Evolutionary conservation across 257 asterid genomes (phyloP).

Genomic region (Nyctanthes arbortristis): DNA sequence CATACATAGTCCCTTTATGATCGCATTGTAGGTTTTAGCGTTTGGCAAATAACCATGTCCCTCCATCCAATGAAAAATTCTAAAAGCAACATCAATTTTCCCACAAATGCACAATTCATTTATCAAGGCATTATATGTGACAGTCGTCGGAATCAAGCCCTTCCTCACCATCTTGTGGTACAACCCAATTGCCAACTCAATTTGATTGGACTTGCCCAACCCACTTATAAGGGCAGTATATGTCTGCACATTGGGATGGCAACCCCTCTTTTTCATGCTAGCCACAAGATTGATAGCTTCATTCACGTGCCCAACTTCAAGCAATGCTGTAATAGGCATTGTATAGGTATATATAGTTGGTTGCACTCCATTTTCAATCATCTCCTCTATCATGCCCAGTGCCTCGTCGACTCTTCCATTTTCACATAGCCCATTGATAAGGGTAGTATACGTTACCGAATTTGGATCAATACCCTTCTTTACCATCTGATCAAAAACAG

Average conservation of each 20-base stretch:
- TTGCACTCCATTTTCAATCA: conserved; percentile 60
- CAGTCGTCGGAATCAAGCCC: conserved; percentile 68
- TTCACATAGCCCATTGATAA: conserved; percentile 78
- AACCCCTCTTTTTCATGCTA: conserved; percentile 67
- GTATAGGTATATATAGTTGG: conserved; percentile 80
- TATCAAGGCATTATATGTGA: conserved; percentile 74
- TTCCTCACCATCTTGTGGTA: conserved; percentile 78
- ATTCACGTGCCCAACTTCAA: conserved; percentile 54
- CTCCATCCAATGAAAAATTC: conserved; percentile 65
- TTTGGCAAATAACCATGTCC: conserved; percentile 48
- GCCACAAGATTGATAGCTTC: conserved; percentile 70
- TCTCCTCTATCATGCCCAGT: conserved; percentile 63
- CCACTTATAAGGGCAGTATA: conserved; percentile 86
- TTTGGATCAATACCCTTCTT: conserved; percentile 69
- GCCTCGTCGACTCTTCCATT: conserved; percentile 72
- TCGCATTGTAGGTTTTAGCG: conserved; percentile 61
- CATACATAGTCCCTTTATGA: conserved; percentile 72
- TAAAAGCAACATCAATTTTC: conserved; percentile 46
- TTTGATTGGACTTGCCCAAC: conserved; percentile 54
- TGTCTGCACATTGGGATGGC: conserved; percentile 66
- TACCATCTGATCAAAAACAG: conserved; percentile 68
- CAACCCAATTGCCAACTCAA: conserved; percentile 75
- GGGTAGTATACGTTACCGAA: conserved; percentile 67
- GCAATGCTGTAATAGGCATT: conserved; percentile 61
- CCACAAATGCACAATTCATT: conserved; percentile 56